These are phyloP conservation scores for Lignosus rhinocerotis DNA, from an alignment of 1,284 basidiomycete species.

Conservation along the genomic window DNA sequence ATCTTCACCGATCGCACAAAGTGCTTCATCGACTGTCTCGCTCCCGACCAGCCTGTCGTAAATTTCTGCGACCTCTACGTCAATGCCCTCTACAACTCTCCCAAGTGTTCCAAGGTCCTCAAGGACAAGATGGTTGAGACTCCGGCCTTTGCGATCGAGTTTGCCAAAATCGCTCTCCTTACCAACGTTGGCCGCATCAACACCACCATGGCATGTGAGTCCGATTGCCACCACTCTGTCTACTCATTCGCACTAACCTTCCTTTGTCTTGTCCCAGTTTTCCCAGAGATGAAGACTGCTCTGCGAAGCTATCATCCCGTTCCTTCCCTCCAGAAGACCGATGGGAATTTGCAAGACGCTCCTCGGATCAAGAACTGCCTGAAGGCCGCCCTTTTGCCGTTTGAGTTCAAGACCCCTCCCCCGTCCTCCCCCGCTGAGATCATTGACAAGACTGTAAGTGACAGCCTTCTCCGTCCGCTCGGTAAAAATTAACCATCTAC, in stretches of 20 bases:
- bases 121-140: slow-evolving; percentile 72
- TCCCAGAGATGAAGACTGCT: slow-evolving; percentile 81
- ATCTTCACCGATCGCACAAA: slow-evolving; percentile 67
- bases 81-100: slow-evolving; percentile 66
- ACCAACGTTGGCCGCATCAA: slow-evolving; percentile 83
- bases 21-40: slow-evolving; percentile 47
- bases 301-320: slow-evolving; percentile 83
- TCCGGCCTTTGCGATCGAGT: slow-evolving; percentile 69
- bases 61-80: slow-evolving; percentile 79
- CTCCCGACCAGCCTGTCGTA: slow-evolving; percentile 37
- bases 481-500: slow-evolving; percentile 7
- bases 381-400: slow-evolving; percentile 75
- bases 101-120: slow-evolving; percentile 63
- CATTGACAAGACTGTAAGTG: slow-evolving; percentile 57
- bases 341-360: slow-evolving; percentile 79
- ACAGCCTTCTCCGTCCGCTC: not conserved
- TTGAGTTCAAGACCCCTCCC: slow-evolving; percentile 65
- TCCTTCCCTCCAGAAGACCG: slow-evolving; percentile 75
- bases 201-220: slow-evolving; percentile 83
- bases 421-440: slow-evolving; percentile 75
- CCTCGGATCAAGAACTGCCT: slow-evolving; percentile 78
- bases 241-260: slow-evolving; percentile 2
- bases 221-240: not conserved
- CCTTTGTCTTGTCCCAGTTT: slow-evolving; percentile 44
- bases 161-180: slow-evolving; percentile 74